Percentiles rank a stretch among this genome's conserved stretches.
These are phyloP conservation scores for Aphanomyces cochlioides DNA, from an alignment of 352 stramenopile genomes.

Conservation along the genomic window DNA sequence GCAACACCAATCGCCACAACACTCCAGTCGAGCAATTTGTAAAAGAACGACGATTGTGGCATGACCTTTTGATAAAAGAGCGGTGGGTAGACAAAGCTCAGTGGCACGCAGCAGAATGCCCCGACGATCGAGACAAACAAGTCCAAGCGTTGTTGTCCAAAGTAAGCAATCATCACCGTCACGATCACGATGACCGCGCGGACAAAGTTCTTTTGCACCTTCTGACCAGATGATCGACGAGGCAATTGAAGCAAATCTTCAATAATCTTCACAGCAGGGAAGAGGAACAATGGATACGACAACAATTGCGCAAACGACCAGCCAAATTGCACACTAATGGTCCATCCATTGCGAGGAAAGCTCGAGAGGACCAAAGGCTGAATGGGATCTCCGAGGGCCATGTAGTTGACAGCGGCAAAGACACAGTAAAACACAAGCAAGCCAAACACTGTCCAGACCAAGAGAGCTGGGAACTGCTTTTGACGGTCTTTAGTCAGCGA, in stretches of 20 bases:
- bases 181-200: constrained; percentile 58
- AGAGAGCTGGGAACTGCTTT: constrained; percentile 57
- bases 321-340: constrained; percentile 59
- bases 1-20: constrained; percentile 50
- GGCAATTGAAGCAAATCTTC: constrained; percentile 56
- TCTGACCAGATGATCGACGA: constrained; percentile 49
- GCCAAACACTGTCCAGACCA: constrained; percentile 58
- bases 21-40: constrained; percentile 39
- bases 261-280: constrained; percentile 66
- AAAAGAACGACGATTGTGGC: background rate
- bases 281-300: constrained; percentile 70
- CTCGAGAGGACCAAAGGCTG: constrained; percentile 58
- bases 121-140: constrained; percentile 71
- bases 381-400: constrained; percentile 61
- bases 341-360: constrained; percentile 47
- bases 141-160: constrained; percentile 59
- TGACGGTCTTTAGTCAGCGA: constrained; percentile 51
- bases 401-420: constrained; percentile 77
- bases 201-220: constrained; percentile 64
- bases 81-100: constrained; percentile 70
- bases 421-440: constrained; percentile 79
- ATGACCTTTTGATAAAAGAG: constrained; percentile 52
- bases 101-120: constrained; percentile 64
- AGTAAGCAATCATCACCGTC: constrained; percentile 59
- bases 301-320: constrained; percentile 65